Evolutionary conservation across 2,329 filamentous ascomycete species (phyloP), one percentile per base, ranked within the genome.

Genomic region (Beauveria sp.): DNA sequence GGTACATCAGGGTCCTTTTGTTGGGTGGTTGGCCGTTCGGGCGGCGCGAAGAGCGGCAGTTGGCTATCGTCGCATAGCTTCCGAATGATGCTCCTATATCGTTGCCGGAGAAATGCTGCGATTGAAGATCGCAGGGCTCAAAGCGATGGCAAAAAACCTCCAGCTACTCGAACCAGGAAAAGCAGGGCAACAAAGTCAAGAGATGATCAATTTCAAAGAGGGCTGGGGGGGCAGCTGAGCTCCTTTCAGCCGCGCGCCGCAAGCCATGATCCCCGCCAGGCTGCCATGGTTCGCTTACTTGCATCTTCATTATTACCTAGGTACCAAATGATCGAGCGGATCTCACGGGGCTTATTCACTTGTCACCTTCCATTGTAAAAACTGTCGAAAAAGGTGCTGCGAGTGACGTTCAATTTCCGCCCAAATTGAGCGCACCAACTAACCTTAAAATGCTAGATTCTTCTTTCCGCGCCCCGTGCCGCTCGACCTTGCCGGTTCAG

Each of bases 171-270:
- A 14, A 38, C 12, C 2, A 38, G 34, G 34, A 16, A 16, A 38
- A 2, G 34, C 34, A 38, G 34, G 5, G 34, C 34, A 38, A 38
- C 10, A 38, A 38, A 16, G 14, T 38, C 34, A 34, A 45, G 31
- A 56, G 34, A 22, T n/a, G 42, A 5, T 26, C 55, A 58, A 49
- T 58, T 28, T 58, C n/a, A 56, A 38, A 49, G 46, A 31, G 14
- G 51, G 31, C 20, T 31, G 42, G 51, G 51, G 49, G 50, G 22
- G 34, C 50, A 61, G 59, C 59, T 61, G 59, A 48, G 43, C 28
- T 61, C 31, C 20, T 59, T 38, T 61, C 59, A 61, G 59, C 59
- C 59, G 51, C 43, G 51, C 59, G 31, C 26, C 16, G 26, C 8
- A 50, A 38, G 55, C 55, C 55, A 51, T 22, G 24, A 51, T 43